Percentiles rank a stretch among this genome's conserved stretches.
These are phyloP conservation scores for Knoxia roxburghii DNA, from an alignment of 257 asterid species.

Conservation along the genomic window DNA sequence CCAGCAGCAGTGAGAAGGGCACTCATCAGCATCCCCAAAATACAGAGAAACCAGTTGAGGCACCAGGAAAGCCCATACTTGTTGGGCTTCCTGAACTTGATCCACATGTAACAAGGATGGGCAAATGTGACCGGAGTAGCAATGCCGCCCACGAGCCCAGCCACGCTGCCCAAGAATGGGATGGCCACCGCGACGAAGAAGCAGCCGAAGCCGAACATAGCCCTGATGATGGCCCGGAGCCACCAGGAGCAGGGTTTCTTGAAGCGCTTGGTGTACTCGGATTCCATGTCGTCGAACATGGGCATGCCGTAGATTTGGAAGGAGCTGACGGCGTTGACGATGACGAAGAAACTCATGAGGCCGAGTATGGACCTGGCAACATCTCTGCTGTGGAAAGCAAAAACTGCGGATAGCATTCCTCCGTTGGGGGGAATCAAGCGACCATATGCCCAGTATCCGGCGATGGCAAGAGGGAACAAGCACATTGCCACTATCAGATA, in stretches of 20 bases:
- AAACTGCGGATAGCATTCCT: conserved; percentile 65
- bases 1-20: conserved; percentile 52
- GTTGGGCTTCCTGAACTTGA: conserved; percentile 65
- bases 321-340: conserved; percentile 62
- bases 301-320: conserved; percentile 93
- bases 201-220: conserved; percentile 47
- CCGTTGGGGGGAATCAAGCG: conserved; percentile 58
- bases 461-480: conserved; percentile 70
- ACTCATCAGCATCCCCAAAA: conserved; percentile 59
- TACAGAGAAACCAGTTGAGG: conserved; percentile 64
- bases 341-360: conserved; percentile 48
- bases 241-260: conserved; percentile 85
- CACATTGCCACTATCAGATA: conserved; percentile 64
- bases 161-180: conserved; percentile 70
- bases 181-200: conserved; percentile 77
- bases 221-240: conserved; percentile 53
- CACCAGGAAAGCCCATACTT: conserved; percentile 51
- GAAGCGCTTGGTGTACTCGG: conserved; percentile 42
- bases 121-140: conserved; percentile 68
- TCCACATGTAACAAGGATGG: conserved; percentile 92
- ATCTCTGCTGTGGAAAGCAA: conserved; percentile 50
- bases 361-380: conserved; percentile 41
- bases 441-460: conserved; percentile 92
- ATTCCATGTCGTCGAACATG: conserved; percentile 66
- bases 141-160: conserved; percentile 77